Conservation (phyloP, 1,139 yeast genomes). For the Yamadazyma friedrichii region DNA sequence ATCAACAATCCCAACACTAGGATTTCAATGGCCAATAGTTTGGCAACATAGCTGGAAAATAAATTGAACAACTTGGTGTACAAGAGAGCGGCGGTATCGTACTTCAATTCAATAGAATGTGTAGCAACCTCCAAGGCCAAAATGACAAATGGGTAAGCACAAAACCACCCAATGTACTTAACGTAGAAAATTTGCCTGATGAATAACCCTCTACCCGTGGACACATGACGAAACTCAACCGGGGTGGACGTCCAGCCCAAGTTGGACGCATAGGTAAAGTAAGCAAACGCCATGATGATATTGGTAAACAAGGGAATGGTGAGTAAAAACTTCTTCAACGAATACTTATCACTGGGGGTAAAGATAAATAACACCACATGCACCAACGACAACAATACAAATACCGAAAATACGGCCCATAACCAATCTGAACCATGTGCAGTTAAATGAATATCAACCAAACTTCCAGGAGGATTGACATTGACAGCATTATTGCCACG, state of each 20-base stretch:
- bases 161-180: constrained; percentile 67
- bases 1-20: constrained; percentile 54
- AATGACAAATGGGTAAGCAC: constrained; percentile 57
- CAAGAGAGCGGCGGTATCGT: constrained; percentile 20
- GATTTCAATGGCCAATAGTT: constrained; percentile 45
- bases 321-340: constrained; percentile 41
- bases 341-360: constrained; percentile 32
- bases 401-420: constrained; percentile 62
- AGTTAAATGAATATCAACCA: constrained; percentile 52
- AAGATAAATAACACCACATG: constrained; percentile 40
- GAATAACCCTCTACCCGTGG: constrained; percentile 31
- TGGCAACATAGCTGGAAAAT: constrained; percentile 26
- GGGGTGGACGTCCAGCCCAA: constrained; percentile 60
- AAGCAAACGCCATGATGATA: constrained; percentile 48
- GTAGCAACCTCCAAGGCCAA: constrained; percentile 47
- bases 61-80: constrained; percentile 23
- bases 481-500: constrained; percentile 45
- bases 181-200: constrained; percentile 65
- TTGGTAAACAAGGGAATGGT: constrained; percentile 47
- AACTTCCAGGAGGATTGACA: constrained; percentile 43
- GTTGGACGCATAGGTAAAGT: constrained; percentile 65
- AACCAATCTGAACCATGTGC: constrained; percentile 67
- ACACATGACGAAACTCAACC: constrained; percentile 56
- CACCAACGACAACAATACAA: constrained; percentile 41
- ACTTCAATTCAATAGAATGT: constrained; percentile 26